Percentiles rank a stretch among this genome's conserved stretches.
Conservation (phyloP, 345 rosid genomes). For the Orychophragmus violaceus region DNA sequence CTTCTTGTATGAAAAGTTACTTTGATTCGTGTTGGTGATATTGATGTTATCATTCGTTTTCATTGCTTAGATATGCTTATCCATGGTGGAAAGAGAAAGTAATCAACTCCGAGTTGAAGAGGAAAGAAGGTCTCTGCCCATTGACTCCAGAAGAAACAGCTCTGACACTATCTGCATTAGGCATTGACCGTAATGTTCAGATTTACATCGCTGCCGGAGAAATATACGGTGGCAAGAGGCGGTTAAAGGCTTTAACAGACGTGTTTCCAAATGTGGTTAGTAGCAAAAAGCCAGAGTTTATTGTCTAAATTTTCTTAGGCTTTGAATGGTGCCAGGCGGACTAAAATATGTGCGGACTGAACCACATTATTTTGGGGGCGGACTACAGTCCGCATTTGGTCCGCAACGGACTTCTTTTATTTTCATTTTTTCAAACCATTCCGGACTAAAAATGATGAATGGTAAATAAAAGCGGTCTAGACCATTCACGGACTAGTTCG, state of each 20-base stretch:
- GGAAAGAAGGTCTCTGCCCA: slow-evolving; percentile 84
- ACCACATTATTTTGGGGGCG: too few species aligned
- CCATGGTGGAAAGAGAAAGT: slow-evolving; percentile 95
- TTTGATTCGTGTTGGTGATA: background rate
- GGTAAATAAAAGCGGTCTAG: too few species aligned
- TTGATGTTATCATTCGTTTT: background rate
- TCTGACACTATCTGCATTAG: slow-evolving; percentile 61
- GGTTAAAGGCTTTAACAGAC: slow-evolving; percentile 62
- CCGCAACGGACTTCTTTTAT: too few species aligned
- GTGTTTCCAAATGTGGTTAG: slow-evolving; percentile 73
- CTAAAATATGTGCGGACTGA: too few species aligned
- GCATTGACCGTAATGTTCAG: slow-evolving; percentile 64
- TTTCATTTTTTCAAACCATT: too few species aligned
- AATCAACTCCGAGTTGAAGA: slow-evolving; percentile 69
- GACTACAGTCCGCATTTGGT: too few species aligned
- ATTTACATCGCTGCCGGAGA: slow-evolving; percentile 83
- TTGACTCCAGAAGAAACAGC: slow-evolving; percentile 88
- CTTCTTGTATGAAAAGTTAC: background rate
- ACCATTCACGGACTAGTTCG: too few species aligned
- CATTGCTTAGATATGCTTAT: slow-evolving; percentile 65
- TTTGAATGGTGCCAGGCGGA: too few species aligned
- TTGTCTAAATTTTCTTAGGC: background rate
- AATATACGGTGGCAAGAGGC: slow-evolving; percentile 63
- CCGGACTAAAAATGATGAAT: too few species aligned
- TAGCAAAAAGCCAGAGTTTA: slow-evolving; percentile 11